phyloP scores from a whole-genome alignment of 352 stramenopile species.

The Phytopythium helicoides region DNA sequence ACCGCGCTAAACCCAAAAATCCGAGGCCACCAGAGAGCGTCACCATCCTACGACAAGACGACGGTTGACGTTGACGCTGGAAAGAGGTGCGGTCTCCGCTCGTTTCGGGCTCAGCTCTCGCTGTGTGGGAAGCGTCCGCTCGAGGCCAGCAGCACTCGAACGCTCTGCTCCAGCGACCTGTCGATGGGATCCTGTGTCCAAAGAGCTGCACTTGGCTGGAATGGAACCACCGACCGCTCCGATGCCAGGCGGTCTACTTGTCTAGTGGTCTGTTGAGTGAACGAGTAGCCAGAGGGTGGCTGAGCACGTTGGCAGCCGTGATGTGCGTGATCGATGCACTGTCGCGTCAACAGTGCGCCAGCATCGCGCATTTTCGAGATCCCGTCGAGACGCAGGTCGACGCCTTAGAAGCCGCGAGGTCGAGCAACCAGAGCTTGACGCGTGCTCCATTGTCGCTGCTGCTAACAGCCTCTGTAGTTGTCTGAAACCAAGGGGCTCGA shows the following conservation, averaged over 20 bases:
- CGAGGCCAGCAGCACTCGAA: too few relatives aligned
- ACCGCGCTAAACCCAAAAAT: too few relatives aligned
- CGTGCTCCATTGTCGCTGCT: slow-evolving; percentile 4
- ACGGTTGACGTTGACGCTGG: too few relatives aligned
- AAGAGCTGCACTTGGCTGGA: neutral
- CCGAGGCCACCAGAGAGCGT: too few relatives aligned
- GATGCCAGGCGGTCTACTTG: neutral
- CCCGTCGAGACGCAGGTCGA: slow-evolving; percentile 12
- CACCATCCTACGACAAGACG: too few relatives aligned
- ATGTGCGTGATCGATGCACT: slow-evolving; percentile 11
- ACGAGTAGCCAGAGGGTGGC: slow-evolving; percentile 5
- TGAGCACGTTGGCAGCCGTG: slow-evolving; percentile 12
- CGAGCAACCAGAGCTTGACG: slow-evolving; percentile 11
- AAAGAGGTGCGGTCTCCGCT: too few relatives aligned
- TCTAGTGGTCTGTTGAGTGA: neutral
- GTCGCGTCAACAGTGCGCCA: slow-evolving; percentile 3
- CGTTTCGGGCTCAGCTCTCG: too few relatives aligned
- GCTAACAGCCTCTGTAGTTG: slow-evolving; percentile 5
- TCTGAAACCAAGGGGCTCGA: slow-evolving; percentile 15
- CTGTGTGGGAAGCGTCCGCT: too few relatives aligned
- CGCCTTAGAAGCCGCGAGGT: slow-evolving; percentile 9
- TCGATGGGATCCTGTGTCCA: neutral
- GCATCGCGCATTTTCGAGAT: neutral
- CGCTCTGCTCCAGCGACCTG: neutral
- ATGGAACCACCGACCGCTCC: neutral